Percentiles rank a stretch among this genome's conserved stretches.
Conservation (phyloP, 1,284 basidiomycete species). For the Rhodotorula sp. region DNA sequence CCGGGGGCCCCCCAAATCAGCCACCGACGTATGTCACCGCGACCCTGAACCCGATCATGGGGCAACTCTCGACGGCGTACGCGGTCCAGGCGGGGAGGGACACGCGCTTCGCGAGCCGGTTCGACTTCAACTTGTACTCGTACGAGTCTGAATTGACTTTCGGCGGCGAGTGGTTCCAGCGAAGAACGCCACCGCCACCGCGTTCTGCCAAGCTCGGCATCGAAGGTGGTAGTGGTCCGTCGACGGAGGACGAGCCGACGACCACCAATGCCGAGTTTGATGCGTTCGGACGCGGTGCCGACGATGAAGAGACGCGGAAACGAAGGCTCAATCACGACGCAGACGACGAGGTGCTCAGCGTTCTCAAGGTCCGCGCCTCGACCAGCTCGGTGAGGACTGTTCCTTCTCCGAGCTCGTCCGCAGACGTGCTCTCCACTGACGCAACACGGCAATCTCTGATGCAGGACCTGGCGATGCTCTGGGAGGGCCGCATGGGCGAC, state of each 20-base stretch:
- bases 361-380: constrained; percentile 83
- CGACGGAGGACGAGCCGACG: background rate
- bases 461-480: constrained; percentile 82
- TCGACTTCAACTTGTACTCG: constrained; percentile 95
- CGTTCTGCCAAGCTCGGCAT: no score
- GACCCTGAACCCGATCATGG: constrained; percentile 93
- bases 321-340: constrained; percentile 12
- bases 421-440: background rate
- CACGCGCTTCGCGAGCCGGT: constrained; percentile 83
- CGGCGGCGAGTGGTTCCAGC: constrained; percentile 41
- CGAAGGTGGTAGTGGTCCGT: background rate
- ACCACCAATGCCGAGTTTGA: constrained; percentile 16
- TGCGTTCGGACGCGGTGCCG: constrained; percentile 31
- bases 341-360: constrained; percentile 64
- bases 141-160: constrained; percentile 94
- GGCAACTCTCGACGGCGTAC: constrained; percentile 87
- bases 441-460: constrained; percentile 19
- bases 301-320: background rate
- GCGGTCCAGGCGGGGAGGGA: constrained; percentile 81
- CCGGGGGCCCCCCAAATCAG: constrained; percentile 47
- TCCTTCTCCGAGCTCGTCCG: no score
- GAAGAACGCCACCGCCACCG: constrained; percentile 5
- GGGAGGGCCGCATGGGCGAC: constrained; percentile 88
- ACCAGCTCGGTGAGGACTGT: constrained; percentile 71
- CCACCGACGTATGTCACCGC: constrained; percentile 91